Conservation (phyloP, 2,329 filamentous ascomycete species). For the Rhynchosporium agropyri region DNA sequence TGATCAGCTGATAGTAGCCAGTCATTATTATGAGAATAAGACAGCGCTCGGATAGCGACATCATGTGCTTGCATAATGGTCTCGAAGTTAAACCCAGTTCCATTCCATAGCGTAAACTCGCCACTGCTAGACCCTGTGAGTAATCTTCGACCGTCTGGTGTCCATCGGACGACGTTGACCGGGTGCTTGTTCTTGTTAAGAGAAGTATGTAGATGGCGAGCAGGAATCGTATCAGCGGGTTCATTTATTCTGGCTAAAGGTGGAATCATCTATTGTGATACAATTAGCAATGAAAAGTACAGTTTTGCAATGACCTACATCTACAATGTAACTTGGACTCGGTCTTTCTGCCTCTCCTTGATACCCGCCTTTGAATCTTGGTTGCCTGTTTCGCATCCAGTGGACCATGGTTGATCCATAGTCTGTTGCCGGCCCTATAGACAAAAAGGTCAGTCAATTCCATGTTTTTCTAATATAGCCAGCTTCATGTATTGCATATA, state of each 20-base stretch:
- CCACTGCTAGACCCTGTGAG: slow-evolving; percentile 94
- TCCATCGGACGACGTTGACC: slow-evolving; percentile 97
- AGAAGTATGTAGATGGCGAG: slow-evolving; percentile 96
- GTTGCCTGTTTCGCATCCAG: slow-evolving; percentile 84
- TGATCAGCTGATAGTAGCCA: slow-evolving; percentile 97
- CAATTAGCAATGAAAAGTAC: not conserved
- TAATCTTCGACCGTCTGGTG: slow-evolving; percentile 87
- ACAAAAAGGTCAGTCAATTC: slow-evolving; percentile 17
- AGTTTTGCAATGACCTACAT: slow-evolving; percentile 59
- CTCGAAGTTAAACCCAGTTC: slow-evolving; percentile 98
- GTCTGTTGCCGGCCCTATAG: slow-evolving; percentile 82
- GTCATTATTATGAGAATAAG: slow-evolving; percentile 94
- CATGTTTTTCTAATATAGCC: not conserved
- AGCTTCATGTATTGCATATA: not conserved
- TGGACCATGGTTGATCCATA: slow-evolving; percentile 88
- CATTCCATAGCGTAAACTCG: slow-evolving; percentile 98
- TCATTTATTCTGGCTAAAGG: slow-evolving; percentile 74
- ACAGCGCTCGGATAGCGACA: slow-evolving; percentile 76
- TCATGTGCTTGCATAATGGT: slow-evolving; percentile 99
- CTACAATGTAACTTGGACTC: slow-evolving; percentile 84
- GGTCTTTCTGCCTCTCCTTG: slow-evolving; percentile 80
- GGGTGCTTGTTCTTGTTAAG: slow-evolving; percentile 98
- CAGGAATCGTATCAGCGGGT: slow-evolving; percentile 84
- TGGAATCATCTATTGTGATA: slow-evolving; percentile 71
- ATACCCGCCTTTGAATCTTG: slow-evolving; percentile 72